Base-by-base conservation (phyloP, 108 stramenopile genomes). In the Schizochytrium sp. region DNA sequence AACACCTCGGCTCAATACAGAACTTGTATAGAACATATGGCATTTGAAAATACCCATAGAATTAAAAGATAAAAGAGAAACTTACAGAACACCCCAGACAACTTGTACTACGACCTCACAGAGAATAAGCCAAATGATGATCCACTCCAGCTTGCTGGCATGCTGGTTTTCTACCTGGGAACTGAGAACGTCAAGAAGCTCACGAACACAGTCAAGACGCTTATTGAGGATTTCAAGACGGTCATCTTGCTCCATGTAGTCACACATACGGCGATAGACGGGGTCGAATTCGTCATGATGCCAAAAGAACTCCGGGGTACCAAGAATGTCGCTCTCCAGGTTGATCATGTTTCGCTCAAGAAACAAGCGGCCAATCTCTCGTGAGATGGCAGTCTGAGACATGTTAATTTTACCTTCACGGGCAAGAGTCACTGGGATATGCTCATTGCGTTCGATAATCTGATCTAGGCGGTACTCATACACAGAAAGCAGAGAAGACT, bases 281-380 rank as follows among this genome's bases (percentile, higher is more conserved):
- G 93, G 94, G 72, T 94, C 92, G 91, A 91, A 94, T 15, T 88
- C 47, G 64, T 94, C 93, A n/a, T 91, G 38, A 44, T 94, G 93
- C 94, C 94, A 94, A 58, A 94, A 90, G 40, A 89, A 93, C 49
- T 94, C 93, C 3, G 94, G 93, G 28, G 91, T 93, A 57, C 91
- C 90, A 46, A 94, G 88, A n/a, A 94, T 90, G 61, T 94, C 93
- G 40, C 92, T 92, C 88, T 93, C 92, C 3, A 94, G 93, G 73
- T 94, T 94, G 44, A 94, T 90, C 59, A 92, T 91, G 53, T 90
- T 93, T 17, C 92, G 93, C 73, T 91, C 92, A 46, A 93, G 57
- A 46, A 94, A 94, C 17, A 94, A 73, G 50, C 87, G 46, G 42
- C 93, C 93, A 46, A 91, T 93, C 56, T 49, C 4, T 46, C 61